Percentiles rank a stretch among this genome's conserved stretches.
These are phyloP conservation scores for Diutina mesorugosa DNA, from an alignment of 1,139 yeast genomes.

Conservation along the genomic window DNA sequence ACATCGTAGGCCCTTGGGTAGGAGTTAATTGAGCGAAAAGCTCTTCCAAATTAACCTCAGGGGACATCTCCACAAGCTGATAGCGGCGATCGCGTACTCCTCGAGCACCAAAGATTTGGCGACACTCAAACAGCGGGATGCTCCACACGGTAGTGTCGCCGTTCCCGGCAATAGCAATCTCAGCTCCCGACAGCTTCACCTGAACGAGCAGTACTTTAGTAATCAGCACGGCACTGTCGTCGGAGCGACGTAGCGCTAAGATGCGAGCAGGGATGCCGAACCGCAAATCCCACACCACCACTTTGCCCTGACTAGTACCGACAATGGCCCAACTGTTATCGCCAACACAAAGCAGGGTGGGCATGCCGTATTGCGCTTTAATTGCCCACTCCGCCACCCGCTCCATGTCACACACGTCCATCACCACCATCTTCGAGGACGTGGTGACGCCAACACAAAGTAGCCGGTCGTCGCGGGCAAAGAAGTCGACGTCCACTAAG, in stretches of 20 bases:
- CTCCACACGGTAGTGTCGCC: constrained; percentile 69
- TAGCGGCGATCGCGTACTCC: constrained; percentile 15
- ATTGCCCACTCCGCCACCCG: constrained; percentile 30
- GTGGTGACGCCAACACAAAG: constrained; percentile 6
- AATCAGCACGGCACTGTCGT: constrained; percentile 6
- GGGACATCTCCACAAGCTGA: constrained; percentile 20
- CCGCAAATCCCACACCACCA: constrained; percentile 75
- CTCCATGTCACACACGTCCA: constrained; percentile 52
- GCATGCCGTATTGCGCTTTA: constrained; percentile 53
- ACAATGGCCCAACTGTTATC: constrained; percentile 47
- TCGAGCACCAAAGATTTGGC: constrained; percentile 33
- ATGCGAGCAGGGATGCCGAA: constrained; percentile 47
- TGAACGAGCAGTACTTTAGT: constrained; percentile 17
- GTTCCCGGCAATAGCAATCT: constrained; percentile 45
- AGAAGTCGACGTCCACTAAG: constrained; percentile 23
- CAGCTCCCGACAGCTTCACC: constrained; percentile 5
- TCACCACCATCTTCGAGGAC: constrained; percentile 22
- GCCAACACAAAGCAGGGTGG: constrained; percentile 43
- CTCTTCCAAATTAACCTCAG: constrained; percentile 14
- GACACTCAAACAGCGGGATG: constrained; percentile 50
- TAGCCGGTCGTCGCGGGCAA: constrained; percentile 31
- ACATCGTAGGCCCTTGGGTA: constrained; percentile 6
- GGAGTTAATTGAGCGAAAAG: constrained; percentile 9
- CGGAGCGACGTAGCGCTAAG: constrained; percentile 33
- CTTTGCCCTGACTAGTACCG: constrained; percentile 64